Conservation (phyloP, 305 asterid species). For the Caryopteris hybrid region DNA sequence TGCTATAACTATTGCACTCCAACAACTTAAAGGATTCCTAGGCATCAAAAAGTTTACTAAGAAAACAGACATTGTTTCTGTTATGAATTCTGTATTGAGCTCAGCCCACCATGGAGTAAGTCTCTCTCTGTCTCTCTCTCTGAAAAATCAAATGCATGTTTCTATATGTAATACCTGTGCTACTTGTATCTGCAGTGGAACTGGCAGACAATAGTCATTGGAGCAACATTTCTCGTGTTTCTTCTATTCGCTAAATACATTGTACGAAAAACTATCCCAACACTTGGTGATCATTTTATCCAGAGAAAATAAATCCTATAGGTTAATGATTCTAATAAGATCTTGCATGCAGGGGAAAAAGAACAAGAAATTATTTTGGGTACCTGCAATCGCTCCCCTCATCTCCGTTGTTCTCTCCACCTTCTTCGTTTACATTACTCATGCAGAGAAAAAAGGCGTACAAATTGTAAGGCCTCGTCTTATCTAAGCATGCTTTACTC, state of each 20-base stretch:
- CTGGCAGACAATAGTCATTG: constrained; percentile 49
- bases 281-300: background rate
- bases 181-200: constrained; percentile 39
- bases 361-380: constrained; percentile 62
- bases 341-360: constrained; percentile 49
- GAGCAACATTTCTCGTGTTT: constrained; percentile 40
- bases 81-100: constrained; percentile 45
- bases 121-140: background rate
- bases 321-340: background rate
- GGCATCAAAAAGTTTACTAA: constrained; percentile 50
- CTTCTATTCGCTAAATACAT: constrained; percentile 46
- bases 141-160: background rate
- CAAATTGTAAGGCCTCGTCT: constrained; percentile 42
- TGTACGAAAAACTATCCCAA: constrained; percentile 23
- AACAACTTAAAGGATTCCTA: constrained; percentile 55
- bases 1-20: constrained; percentile 65
- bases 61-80: constrained; percentile 47
- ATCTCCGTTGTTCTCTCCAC: constrained; percentile 63
- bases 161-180: background rate
- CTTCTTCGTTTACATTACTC: constrained; percentile 56
- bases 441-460: constrained; percentile 56
- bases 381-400: constrained; percentile 72
- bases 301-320: background rate
- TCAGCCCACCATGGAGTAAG: constrained; percentile 53
- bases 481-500: background rate